These are phyloP conservation scores for Staphylotrichum longicolle DNA, from an alignment of 495 filamentous ascomycete genomes.

Conservation along the genomic window DNA sequence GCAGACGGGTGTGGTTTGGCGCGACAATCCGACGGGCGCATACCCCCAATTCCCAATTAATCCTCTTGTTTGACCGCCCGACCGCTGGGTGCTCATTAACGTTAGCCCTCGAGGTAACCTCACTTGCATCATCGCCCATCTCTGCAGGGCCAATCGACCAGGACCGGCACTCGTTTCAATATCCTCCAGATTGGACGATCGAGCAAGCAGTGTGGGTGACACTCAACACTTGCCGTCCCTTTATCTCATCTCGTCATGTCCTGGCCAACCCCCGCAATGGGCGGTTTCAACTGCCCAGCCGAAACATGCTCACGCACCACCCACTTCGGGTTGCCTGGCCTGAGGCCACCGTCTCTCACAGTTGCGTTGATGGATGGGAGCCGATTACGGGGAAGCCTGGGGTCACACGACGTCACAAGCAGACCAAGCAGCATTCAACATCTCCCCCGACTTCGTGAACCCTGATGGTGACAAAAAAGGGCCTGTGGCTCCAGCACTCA, in stretches of 20 bases:
- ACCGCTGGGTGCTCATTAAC: conserved; percentile 16
- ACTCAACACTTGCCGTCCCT: conserved; percentile 13
- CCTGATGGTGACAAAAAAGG: conserved; percentile 4
- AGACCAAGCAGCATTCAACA: conserved; percentile 10
- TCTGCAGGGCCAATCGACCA: conserved; percentile 22
- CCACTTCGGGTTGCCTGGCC: conserved; percentile 8
- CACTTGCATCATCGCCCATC: conserved; percentile 18
- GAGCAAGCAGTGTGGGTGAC: conserved; percentile 14
- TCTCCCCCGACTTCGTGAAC: conserved; percentile 11
- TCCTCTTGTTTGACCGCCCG: conserved; percentile 13
- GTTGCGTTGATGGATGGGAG: neutral
- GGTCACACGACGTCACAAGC: conserved; percentile 24
- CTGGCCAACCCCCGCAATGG: conserved; percentile 5
- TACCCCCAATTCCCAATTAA: conserved; percentile 4
- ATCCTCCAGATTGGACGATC: conserved; percentile 12
- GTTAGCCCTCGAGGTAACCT: conserved; percentile 6
- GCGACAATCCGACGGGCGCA: conserved; percentile 4
- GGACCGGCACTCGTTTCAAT: conserved; percentile 23
- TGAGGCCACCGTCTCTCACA: conserved; percentile 1
- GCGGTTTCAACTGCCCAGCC: conserved; percentile 22
- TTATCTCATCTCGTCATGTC: neutral
- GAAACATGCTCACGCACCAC: conserved; percentile 15
- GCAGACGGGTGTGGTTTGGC: conserved; percentile 13
- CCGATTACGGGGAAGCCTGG: neutral
- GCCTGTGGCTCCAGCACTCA: neutral